Evolutionary conservation across 192 early-diverging fungal genomes (phyloP).

Genomic region (Fimicolochytrium jonesii): DNA sequence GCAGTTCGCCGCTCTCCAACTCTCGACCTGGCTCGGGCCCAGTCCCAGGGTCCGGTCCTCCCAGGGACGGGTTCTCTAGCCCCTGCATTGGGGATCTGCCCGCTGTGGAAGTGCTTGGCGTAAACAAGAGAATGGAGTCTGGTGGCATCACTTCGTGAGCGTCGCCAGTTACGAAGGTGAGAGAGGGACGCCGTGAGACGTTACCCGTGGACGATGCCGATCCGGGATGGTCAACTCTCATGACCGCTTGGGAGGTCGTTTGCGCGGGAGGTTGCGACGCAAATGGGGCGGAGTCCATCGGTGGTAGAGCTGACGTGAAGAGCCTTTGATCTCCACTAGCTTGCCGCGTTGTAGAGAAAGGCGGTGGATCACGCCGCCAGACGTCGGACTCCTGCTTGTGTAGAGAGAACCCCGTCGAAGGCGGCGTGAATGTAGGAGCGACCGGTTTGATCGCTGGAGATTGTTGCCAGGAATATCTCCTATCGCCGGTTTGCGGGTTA

Average conservation of each 20-base stretch:
- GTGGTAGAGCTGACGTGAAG: too few relatives aligned
- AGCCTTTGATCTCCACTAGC: not conserved
- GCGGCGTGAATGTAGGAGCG: constrained; percentile 23
- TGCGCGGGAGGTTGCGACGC: too few relatives aligned
- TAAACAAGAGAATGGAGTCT: constrained; percentile 7
- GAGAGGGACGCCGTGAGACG: too few relatives aligned
- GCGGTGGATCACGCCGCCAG: constrained; percentile 15
- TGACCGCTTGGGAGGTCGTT: too few relatives aligned
- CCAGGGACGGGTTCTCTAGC: not conserved
- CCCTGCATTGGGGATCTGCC: not conserved
- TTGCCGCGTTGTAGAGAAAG: constrained; percentile 20
- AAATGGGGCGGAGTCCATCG: too few relatives aligned
- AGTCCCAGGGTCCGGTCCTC: not conserved
- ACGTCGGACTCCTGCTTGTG: not conserved
- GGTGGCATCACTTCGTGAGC: too few relatives aligned
- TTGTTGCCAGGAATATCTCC: constrained; percentile 7
- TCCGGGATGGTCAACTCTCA: too few relatives aligned
- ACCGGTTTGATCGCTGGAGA: constrained; percentile 8
- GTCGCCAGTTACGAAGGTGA: too few relatives aligned
- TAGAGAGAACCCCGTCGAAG: constrained; percentile 14
- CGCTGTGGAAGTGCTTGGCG: not conserved
- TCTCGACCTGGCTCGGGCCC: too few relatives aligned
- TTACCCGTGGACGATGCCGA: too few relatives aligned
- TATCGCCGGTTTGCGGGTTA: not conserved
- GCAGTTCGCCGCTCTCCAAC: constrained; percentile 6